Conservation (phyloP, 345 rosid genomes). For the Draba incana region DNA sequence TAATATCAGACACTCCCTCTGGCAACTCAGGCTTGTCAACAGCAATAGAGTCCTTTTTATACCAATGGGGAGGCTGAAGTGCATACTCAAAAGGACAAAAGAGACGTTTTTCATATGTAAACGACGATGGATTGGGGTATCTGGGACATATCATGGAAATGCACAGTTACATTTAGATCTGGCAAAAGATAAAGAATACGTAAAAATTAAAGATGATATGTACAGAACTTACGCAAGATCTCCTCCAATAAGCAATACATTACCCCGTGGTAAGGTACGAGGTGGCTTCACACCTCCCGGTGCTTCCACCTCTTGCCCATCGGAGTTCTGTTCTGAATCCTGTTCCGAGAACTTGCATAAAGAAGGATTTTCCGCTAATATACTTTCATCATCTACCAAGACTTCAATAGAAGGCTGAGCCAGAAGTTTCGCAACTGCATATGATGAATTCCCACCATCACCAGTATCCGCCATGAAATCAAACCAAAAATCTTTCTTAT, state of each 20-base stretch:
- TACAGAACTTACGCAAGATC: conserved; percentile 94
- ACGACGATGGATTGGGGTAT: conserved; percentile 95
- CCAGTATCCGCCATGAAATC: conserved; percentile 99
- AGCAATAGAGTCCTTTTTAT: conserved; percentile 72
- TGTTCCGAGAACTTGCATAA: too few relatives aligned
- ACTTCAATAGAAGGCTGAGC: conserved; percentile 74
- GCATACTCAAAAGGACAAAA: conserved; percentile 97
- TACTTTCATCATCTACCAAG: conserved; percentile 41
- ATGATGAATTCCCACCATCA: conserved; percentile 98
- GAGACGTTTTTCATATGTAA: conserved; percentile 87
- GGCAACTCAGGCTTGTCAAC: conserved; percentile 91
- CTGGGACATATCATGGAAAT: conserved; percentile 46
- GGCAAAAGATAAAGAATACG: conserved; percentile 16
- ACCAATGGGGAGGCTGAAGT: conserved; percentile 90
- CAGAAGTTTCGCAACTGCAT: conserved; percentile 81
- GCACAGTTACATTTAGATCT: conserved; percentile 9
- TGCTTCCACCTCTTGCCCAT: too few relatives aligned
- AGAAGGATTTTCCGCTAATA: too few relatives aligned
- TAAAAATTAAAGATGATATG: conserved; percentile 28
- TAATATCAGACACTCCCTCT: conserved; percentile 61
- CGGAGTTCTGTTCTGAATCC: too few relatives aligned
- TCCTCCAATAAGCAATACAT: conserved; percentile 89
- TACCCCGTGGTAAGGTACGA: conserved; percentile 55
- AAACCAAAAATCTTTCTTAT: conserved; percentile 86
- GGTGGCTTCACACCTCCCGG: too few relatives aligned